phyloP scores from a whole-genome alignment of 202 grass and related monocot genomes.

The Panicum hallii region DNA sequence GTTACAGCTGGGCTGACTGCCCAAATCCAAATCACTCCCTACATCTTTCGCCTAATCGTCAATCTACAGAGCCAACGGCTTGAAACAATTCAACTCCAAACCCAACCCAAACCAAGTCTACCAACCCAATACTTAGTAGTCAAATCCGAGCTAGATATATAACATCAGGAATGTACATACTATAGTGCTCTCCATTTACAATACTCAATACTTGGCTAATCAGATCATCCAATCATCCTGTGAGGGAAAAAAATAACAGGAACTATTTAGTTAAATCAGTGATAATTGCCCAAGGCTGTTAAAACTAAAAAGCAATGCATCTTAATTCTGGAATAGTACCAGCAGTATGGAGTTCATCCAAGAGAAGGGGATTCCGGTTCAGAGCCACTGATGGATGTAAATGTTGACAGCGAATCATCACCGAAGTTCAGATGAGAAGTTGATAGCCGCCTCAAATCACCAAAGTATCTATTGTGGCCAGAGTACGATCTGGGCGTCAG shows the following conservation, averaged over 20 bases:
- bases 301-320: slow-evolving; percentile 18
- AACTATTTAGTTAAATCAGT: slow-evolving; percentile 17
- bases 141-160: slow-evolving; percentile 45
- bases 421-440: slow-evolving; percentile 74
- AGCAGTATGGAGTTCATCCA: slow-evolving; percentile 42
- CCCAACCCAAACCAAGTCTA: slow-evolving; percentile 51
- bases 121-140: slow-evolving; percentile 37
- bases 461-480: slow-evolving; percentile 82
- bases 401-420: slow-evolving; percentile 86
- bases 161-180: slow-evolving; percentile 46
- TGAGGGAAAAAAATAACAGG: slow-evolving; percentile 22
- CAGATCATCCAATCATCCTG: slow-evolving; percentile 43
- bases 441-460: slow-evolving; percentile 69
- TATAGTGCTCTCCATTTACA: slow-evolving; percentile 44
- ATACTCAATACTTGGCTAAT: slow-evolving; percentile 37
- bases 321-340: slow-evolving; percentile 39
- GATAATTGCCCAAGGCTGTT: slow-evolving; percentile 9
- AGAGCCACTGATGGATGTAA: slow-evolving; percentile 93
- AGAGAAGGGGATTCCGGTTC: slow-evolving; percentile 85
- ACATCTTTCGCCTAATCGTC: slow-evolving; percentile 50
- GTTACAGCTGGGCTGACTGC: slow-evolving; percentile 37
- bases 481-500: slow-evolving; percentile 85
- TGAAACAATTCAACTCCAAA: slow-evolving; percentile 38
- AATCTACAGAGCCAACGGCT: slow-evolving; percentile 42
- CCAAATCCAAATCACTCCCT: slow-evolving; percentile 35